Evolutionary conservation across 75 land plant species (phyloP).

Genomic region (Pinus tabuliformis): DNA sequence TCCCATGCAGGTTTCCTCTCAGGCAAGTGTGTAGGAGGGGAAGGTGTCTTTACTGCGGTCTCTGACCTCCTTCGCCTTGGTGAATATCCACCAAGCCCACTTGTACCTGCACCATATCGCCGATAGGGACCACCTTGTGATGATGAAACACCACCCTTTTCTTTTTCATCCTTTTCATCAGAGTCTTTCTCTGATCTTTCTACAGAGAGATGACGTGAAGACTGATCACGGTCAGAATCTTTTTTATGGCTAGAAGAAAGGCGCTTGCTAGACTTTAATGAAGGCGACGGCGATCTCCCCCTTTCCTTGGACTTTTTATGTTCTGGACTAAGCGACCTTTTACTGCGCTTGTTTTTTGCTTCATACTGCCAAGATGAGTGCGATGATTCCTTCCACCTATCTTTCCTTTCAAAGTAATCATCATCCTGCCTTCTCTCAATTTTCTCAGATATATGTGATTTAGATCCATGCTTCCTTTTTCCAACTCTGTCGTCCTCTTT

Average conservation of each 20-base stretch:
- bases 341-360: conserved; percentile 34
- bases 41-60: conserved; percentile 69
- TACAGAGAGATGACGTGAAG: conserved; percentile 12
- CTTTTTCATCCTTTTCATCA: conserved; percentile 24
- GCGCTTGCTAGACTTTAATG: conserved; percentile 33
- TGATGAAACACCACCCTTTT: conserved; percentile 15
- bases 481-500: conserved; percentile 17
- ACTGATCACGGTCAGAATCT: conserved; percentile 19
- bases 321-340: conserved; percentile 51
- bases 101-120: conserved; percentile 41
- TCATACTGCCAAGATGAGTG: conserved; percentile 19
- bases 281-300: conserved; percentile 31
- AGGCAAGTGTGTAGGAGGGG: conserved; percentile 67
- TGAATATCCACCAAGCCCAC: conserved; percentile 97
- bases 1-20: conserved; percentile 85
- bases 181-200: conserved; percentile 29
- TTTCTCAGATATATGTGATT: conserved; percentile 1
- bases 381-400: conserved; percentile 18
- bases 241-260: conserved; percentile 19
- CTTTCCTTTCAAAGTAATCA: conserved; percentile 36
- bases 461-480: conserved; percentile 24
- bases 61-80: conserved; percentile 86
- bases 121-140: conserved; percentile 23
- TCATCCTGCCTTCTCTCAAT: conserved; percentile 13
- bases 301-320: conserved; percentile 26